Conservation (phyloP, 345 rosid genomes). For the Rhodamnia rubescens region DNA sequence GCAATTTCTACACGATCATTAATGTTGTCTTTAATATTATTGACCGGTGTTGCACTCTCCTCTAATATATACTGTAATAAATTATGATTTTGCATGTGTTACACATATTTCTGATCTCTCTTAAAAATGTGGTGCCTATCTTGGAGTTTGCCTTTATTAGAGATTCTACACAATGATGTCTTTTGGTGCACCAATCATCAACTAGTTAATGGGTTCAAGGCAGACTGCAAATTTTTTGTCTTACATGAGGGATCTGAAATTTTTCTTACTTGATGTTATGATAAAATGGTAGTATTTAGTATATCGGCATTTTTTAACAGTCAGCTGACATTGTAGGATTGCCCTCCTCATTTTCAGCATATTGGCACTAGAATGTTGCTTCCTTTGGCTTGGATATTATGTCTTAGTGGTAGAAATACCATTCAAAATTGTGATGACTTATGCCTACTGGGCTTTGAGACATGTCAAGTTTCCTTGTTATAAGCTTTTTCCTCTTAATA, state of each 20-base stretch:
- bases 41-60: not conserved
- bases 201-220: not conserved
- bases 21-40: not conserved
- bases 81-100: not conserved
- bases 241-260: not conserved
- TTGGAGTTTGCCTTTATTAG: not conserved
- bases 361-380: not conserved
- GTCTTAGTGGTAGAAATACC: not conserved
- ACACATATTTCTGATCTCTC: not conserved
- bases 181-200: not conserved
- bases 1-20: not conserved
- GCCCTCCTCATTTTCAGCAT: not conserved
- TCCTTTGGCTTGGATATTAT: not conserved
- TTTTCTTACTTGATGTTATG: not conserved
- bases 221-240: not conserved
- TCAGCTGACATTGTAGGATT: not conserved
- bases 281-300: not conserved
- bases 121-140: not conserved
- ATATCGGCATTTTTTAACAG: not conserved
- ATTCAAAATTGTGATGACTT: not conserved
- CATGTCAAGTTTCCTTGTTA: not conserved
- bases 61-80: not conserved
- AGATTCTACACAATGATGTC: not conserved
- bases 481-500: not conserved
- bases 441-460: not conserved